phyloP scores from a whole-genome alignment of 75 land plant species.

The Pinus tabuliformis region DNA sequence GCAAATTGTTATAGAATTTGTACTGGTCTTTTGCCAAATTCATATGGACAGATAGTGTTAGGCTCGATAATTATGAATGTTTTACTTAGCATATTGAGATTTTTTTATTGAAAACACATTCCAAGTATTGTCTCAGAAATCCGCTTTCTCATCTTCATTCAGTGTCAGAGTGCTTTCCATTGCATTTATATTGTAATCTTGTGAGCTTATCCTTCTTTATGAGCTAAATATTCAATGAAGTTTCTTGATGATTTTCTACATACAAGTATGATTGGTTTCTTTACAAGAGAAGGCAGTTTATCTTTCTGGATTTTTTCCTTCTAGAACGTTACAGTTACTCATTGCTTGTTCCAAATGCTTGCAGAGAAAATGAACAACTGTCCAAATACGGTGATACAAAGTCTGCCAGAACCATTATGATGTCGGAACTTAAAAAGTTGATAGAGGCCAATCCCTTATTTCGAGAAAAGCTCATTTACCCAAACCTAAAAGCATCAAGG shows the following conservation, averaged over 20 bases:
- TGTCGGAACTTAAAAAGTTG: constrained; percentile 67
- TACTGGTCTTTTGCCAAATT: not conserved
- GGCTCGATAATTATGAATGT: not conserved
- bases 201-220: no score
- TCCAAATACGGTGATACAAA: constrained; percentile 85
- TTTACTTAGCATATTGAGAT: not conserved
- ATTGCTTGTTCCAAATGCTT: not conserved
- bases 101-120: not conserved
- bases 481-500: constrained; percentile 57
- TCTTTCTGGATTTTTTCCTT: not conserved
- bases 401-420: constrained; percentile 70
- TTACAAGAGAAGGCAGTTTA: not conserved
- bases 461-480: constrained; percentile 64
- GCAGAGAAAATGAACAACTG: constrained; percentile 79
- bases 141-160: not conserved
- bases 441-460: constrained; percentile 83
- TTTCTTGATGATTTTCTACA: constrained; percentile 2
- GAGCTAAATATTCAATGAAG: not conserved
- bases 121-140: not conserved
- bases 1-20: not conserved
- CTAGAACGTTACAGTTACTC: not conserved
- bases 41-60: not conserved
- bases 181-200: not conserved
- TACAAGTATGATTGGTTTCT: not conserved
- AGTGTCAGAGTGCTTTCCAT: not conserved